A percentile compares a stretch with the other conserved stretches of the same genome.
These are phyloP conservation scores for Immersiporthe knoxdaviesiana DNA, from an alignment of 2,329 filamentous ascomycete species.

Conservation along the genomic window DNA sequence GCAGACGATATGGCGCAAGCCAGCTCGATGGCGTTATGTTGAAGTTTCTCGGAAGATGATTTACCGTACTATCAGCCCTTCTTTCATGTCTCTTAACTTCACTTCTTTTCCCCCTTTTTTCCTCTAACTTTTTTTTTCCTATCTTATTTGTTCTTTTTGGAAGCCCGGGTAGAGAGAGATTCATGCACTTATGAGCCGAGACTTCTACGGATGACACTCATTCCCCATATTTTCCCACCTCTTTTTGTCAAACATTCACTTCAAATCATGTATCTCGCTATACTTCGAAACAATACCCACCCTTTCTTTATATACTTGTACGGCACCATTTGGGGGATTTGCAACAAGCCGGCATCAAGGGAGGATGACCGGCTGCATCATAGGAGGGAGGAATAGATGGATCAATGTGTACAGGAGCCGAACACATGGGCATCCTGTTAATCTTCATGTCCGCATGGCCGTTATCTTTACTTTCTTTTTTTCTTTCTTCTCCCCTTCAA, in stretches of 20 bases:
- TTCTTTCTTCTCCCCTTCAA: slow-evolving; percentile 22
- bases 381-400: slow-evolving; percentile 9
- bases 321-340: slow-evolving; percentile 13
- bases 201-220: slow-evolving; percentile 25
- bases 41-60: slow-evolving; percentile 13
- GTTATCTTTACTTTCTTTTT: slow-evolving; percentile 14
- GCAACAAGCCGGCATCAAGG: slow-evolving; percentile 10
- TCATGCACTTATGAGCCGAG: slow-evolving; percentile 26
- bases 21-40: slow-evolving; percentile 9
- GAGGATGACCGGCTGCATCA: slow-evolving; percentile 18
- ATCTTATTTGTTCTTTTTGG: slow-evolving; percentile 1
- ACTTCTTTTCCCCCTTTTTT: not conserved
- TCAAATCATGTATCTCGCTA: not conserved
- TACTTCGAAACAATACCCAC: slow-evolving; percentile 16
- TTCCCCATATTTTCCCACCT: slow-evolving; percentile 15
- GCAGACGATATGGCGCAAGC: not conserved
- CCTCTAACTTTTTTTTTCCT: too few species aligned
- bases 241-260: not conserved
- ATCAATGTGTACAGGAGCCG: slow-evolving; percentile 18
- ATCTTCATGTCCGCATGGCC: slow-evolving; percentile 27
- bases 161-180: slow-evolving; percentile 18
- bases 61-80: slow-evolving; percentile 10
- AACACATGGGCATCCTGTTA: slow-evolving; percentile 26
- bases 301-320: slow-evolving; percentile 17
- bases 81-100: not conserved